Evolutionary conservation across 1,284 basidiomycete species (phyloP).

Genomic region (Sphaerobolus stellatus): DNA sequence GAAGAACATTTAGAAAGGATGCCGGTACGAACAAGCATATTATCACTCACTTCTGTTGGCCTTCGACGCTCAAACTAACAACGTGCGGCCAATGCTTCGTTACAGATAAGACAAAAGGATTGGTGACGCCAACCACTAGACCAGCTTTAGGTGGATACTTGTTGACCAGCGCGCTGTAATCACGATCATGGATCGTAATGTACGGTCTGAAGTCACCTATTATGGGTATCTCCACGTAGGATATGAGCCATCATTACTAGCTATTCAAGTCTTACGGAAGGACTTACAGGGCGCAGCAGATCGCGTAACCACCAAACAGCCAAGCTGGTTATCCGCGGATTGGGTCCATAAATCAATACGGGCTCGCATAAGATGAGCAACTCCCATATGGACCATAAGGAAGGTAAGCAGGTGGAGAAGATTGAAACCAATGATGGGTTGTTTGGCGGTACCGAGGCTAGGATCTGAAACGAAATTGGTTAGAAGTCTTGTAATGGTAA

Average conservation of each 20-base stretch:
- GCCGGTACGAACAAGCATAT: not conserved
- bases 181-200: conserved; percentile 93
- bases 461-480: conserved; percentile 48
- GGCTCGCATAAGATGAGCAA: conserved; percentile 87
- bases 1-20: not conserved
- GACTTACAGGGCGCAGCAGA: conserved; percentile 76
- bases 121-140: conserved; percentile 87
- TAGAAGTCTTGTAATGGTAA: conserved; percentile 7
- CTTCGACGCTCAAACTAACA: conserved; percentile 60
- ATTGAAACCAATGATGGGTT: conserved; percentile 68
- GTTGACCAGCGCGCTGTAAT: conserved; percentile 76
- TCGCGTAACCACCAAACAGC: conserved; percentile 91
- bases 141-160: conserved; percentile 84
- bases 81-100: conserved; percentile 94
- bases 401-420: conserved; percentile 72
- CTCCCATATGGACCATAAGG: conserved; percentile 95
- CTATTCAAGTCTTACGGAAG: not conserved
- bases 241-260: conserved; percentile 15
- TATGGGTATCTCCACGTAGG: conserved; percentile 64
- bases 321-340: conserved; percentile 79
- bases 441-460: conserved; percentile 74
- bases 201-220: conserved; percentile 89
- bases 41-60: conserved; percentile 18
- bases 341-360: conserved; percentile 80
- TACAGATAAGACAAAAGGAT: conserved; percentile 88